Conservation (phyloP, 805 yeast species). For the Metschnikowia henanensis region DNA sequence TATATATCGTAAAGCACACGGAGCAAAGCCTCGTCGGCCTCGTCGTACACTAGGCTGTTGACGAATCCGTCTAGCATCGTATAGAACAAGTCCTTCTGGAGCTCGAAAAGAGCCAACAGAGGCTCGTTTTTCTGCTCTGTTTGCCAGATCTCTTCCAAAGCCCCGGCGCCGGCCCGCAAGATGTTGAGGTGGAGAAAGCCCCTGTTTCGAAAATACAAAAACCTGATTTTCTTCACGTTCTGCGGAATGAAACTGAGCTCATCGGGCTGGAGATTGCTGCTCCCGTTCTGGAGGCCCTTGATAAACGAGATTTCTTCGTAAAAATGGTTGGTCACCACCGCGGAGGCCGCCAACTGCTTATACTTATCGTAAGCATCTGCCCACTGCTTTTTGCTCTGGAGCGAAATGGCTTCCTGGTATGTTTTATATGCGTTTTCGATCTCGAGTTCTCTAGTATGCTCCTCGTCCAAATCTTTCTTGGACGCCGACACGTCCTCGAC, state of each 20-base stretch:
- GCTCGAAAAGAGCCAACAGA: conserved; percentile 6
- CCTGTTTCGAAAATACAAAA: conserved; percentile 76
- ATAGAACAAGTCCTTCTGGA: conserved; percentile 36
- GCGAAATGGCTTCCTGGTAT: conserved; percentile 67
- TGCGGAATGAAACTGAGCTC: conserved; percentile 55
- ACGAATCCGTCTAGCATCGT: conserved; percentile 59
- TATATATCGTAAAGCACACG: conserved; percentile 52
- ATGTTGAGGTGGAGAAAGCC: conserved; percentile 65
- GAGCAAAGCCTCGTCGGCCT: conserved; percentile 60
- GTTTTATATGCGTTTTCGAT: conserved; percentile 79
- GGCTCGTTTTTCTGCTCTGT: conserved; percentile 5
- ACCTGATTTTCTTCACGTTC: conserved; percentile 69
- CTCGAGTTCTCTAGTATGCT: conserved; percentile 89
- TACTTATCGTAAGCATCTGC: conserved; percentile 55
- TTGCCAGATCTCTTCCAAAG: conserved; percentile 9
- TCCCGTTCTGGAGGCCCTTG: conserved; percentile 41
- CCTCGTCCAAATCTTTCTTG: conserved; percentile 65
- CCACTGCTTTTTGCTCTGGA: conserved; percentile 53
- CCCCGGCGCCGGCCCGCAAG: conserved; percentile 20
- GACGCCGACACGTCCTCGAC: conserved; percentile 62
- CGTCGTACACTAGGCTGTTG: conserved; percentile 64
- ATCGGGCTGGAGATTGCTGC: conserved; percentile 33
- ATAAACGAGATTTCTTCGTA: conserved; percentile 38
- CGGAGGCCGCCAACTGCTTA: conserved; percentile 62
- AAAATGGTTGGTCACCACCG: conserved; percentile 54